Evolutionary conservation across 225 moss, liverwort and hornwort genomes (phyloP).

Genomic region (Anthoceros angustus): DNA sequence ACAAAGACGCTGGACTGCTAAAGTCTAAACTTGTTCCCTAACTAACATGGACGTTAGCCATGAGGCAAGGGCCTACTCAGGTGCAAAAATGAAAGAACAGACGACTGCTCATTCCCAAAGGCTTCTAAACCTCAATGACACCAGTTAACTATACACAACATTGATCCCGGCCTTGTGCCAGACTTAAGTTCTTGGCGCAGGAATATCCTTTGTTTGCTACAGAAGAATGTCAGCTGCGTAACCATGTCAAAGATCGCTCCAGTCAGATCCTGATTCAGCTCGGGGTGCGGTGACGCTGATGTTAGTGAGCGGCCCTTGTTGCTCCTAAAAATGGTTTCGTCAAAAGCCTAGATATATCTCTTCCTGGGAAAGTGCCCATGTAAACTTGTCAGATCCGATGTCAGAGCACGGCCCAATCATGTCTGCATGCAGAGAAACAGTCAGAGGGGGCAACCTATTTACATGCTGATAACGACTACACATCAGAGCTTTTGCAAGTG

Average conservation of each 20-base stretch:
- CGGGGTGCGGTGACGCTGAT: neutral
- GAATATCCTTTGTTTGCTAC: neutral
- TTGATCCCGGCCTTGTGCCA: neutral
- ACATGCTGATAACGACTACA: neutral
- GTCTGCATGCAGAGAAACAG: slow-evolving; percentile 3
- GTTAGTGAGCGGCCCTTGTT: neutral
- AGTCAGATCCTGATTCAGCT: neutral
- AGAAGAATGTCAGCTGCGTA: neutral
- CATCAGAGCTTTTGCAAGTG: neutral
- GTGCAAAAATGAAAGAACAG: neutral
- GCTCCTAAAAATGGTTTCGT: neutral
- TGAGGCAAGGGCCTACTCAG: neutral
- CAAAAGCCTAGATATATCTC: neutral
- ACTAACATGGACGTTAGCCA: neutral
- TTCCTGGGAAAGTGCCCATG: slow-evolving; percentile 2
- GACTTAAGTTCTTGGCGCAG: neutral
- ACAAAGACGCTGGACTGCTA: neutral
- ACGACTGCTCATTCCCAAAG: neutral
- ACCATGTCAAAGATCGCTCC: neutral
- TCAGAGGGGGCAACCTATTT: neutral
- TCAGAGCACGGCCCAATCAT: neutral
- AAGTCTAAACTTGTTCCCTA: too few relatives aligned
- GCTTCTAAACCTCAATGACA: neutral
- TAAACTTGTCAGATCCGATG: slow-evolving; percentile 3
- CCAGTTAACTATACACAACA: slow-evolving; percentile 1